Evolutionary conservation across 495 filamentous ascomycete genomes (phyloP).

Genomic region (Penicillium canescens): DNA sequence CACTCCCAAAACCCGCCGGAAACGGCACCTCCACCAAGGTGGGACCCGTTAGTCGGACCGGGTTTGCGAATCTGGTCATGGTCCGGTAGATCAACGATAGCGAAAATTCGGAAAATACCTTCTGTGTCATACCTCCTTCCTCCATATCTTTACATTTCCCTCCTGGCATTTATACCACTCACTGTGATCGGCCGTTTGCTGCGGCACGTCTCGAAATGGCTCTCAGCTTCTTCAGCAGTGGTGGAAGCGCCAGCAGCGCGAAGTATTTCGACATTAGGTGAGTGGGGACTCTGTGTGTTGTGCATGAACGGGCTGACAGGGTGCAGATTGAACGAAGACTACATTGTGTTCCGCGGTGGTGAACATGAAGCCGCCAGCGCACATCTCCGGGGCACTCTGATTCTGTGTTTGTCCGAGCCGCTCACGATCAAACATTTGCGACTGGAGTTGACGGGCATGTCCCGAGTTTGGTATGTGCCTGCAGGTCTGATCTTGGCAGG

Average conservation of each 20-base stretch:
- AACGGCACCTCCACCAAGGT: slow-evolving; percentile 29
- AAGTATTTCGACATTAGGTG: slow-evolving; percentile 60
- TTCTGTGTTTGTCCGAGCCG: slow-evolving; percentile 70
- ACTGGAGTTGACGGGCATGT: slow-evolving; percentile 69
- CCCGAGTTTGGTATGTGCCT: slow-evolving; percentile 62
- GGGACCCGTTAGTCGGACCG: slow-evolving; percentile 33
- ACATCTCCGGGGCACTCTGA: slow-evolving; percentile 69
- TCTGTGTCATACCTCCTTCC: slow-evolving; percentile 8
- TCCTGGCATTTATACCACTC: slow-evolving; percentile 3
- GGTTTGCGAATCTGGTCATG: slow-evolving; percentile 26
- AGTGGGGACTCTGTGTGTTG: slow-evolving; percentile 16
- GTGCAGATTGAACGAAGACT: slow-evolving; percentile 71
- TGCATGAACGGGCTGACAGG: slow-evolving; percentile 5
- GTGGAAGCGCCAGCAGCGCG: slow-evolving; percentile 48
- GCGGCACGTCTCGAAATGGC: slow-evolving; percentile 38
- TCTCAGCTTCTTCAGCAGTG: slow-evolving; percentile 51
- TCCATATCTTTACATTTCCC: slow-evolving; percentile 13
- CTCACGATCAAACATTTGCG: slow-evolving; percentile 72
- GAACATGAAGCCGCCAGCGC: slow-evolving; percentile 76
- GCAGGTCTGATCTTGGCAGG: background rate
- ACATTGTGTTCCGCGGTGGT: slow-evolving; percentile 74
- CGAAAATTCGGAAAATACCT: slow-evolving; percentile 18
- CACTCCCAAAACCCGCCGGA: slow-evolving; percentile 10
- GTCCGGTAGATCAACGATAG: slow-evolving; percentile 28
- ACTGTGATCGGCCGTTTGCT: slow-evolving; percentile 13